These are phyloP conservation scores for Escallonia rubra DNA, from an alignment of 129 eudicot species.

Conservation along the genomic window DNA sequence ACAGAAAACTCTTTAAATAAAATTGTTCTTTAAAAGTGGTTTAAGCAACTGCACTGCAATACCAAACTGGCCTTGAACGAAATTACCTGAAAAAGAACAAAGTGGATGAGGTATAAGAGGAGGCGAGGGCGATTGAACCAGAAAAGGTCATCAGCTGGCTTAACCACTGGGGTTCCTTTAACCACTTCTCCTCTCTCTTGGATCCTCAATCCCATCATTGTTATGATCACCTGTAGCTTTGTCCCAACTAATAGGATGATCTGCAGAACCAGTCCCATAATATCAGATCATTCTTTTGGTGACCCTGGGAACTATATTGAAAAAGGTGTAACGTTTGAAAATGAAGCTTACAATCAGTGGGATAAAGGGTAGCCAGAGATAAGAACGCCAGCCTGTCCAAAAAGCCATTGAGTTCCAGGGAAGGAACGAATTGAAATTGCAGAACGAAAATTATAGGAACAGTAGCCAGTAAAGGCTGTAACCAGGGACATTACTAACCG, in stretches of 20 bases:
- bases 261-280: conserved; percentile 19
- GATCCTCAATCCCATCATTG: conserved; percentile 47
- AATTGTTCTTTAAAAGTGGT: no score
- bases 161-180: conserved; percentile 47
- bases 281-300: conserved; percentile 1
- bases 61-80: no score
- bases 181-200: conserved; percentile 45
- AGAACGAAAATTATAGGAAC: no score
- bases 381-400: conserved; percentile 47
- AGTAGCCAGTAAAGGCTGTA: no score
- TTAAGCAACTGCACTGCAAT: no score
- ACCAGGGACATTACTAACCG: no score
- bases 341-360: conserved; percentile 50
- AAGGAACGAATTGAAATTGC: no score
- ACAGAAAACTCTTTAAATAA: no score
- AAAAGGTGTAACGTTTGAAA: conserved; percentile 4
- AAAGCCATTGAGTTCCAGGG: not conserved
- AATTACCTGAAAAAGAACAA: conserved; percentile 52
- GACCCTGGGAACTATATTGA: not conserved
- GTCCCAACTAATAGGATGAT: conserved; percentile 57
- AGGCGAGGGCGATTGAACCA: conserved; percentile 64
- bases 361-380: conserved; percentile 53
- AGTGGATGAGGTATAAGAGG: conserved; percentile 51
- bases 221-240: conserved; percentile 57
- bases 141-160: conserved; percentile 47